A percentile compares a stretch with the other conserved stretches of the same genome.
Conservation (phyloP, 129 eudicot genomes). For the Lonicera japonica region DNA sequence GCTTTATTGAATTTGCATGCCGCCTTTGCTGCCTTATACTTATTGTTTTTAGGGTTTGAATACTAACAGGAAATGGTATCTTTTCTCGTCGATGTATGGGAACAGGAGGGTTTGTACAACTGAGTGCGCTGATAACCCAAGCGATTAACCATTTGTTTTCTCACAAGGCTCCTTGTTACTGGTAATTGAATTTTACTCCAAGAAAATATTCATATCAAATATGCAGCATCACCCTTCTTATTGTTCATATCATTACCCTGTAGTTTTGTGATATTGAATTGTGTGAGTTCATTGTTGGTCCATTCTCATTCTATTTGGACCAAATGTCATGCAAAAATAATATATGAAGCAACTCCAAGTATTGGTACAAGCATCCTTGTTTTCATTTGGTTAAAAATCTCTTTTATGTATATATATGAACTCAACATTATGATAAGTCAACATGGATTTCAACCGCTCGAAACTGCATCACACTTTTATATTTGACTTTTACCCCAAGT, state of each 20-base stretch:
- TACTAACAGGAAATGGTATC: conserved; percentile 76
- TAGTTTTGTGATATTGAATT: not conserved
- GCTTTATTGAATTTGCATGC: not conserved
- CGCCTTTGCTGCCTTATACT: not conserved
- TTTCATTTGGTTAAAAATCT: no score
- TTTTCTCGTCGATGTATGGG: conserved; percentile 84
- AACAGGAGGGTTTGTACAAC: conserved; percentile 84
- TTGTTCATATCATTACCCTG: not conserved
- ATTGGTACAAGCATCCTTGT: no score
- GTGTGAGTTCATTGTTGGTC: not conserved
- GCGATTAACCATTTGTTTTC: conserved; percentile 9
- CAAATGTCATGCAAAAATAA: not conserved
- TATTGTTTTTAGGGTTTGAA: not conserved
- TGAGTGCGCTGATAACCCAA: conserved; percentile 16
- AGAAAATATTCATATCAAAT: not conserved
- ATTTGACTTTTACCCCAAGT: no score
- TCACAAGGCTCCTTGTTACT: not conserved
- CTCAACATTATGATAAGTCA: no score
- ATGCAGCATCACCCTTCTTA: no score
- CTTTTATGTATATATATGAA: no score
- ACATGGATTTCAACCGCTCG: no score
- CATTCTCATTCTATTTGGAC: not conserved
- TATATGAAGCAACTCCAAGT: no score
- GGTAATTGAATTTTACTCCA: not conserved
- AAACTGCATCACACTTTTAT: no score